Conservation (phyloP, 305 asterid species). For the Caryopteris hybrid region DNA sequence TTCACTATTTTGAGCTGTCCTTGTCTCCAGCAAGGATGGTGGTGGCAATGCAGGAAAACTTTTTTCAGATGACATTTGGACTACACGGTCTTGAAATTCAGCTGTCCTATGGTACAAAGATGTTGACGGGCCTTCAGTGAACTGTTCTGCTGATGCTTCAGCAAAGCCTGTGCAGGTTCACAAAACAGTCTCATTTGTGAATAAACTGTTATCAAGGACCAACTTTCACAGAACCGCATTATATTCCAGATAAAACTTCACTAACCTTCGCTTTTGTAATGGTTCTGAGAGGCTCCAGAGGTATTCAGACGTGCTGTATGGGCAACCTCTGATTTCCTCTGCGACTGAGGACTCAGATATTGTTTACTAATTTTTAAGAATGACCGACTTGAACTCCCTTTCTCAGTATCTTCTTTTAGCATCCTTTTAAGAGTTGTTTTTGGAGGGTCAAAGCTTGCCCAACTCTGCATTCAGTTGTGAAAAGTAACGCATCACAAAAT, state of each 20-base stretch:
- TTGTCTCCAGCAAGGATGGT: constrained; percentile 27
- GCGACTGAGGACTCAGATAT: constrained; percentile 36
- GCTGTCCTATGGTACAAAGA: constrained; percentile 38
- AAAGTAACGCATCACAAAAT: constrained; percentile 13
- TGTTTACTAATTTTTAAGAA: constrained; percentile 39
- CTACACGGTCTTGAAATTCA: constrained; percentile 30
- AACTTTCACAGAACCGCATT: neutral
- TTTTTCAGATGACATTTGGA: constrained; percentile 26
- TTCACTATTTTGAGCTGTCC: constrained; percentile 25
- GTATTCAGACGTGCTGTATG: constrained; percentile 25
- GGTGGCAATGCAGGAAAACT: constrained; percentile 23
- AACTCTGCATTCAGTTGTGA: constrained; percentile 53
- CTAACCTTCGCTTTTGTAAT: constrained; percentile 43
- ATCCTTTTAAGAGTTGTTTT: constrained; percentile 83
- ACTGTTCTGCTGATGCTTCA: constrained; percentile 34
- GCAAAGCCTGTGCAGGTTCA: constrained; percentile 33
- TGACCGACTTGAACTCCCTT: constrained; percentile 43
- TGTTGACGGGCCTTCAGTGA: constrained; percentile 23
- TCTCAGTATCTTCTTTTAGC: constrained; percentile 47
- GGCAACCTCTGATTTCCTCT: constrained; percentile 40
- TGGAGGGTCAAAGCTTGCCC: constrained; percentile 69
- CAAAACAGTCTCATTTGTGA: constrained; percentile 2
- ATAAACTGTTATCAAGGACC: no score
- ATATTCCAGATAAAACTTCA: constrained; percentile 10
- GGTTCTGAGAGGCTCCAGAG: constrained; percentile 34